A percentile compares a stretch with the other conserved stretches of the same genome.
phyloP scores from a whole-genome alignment of 1,284 basidiomycete species.

The Stereum hirsutum region DNA sequence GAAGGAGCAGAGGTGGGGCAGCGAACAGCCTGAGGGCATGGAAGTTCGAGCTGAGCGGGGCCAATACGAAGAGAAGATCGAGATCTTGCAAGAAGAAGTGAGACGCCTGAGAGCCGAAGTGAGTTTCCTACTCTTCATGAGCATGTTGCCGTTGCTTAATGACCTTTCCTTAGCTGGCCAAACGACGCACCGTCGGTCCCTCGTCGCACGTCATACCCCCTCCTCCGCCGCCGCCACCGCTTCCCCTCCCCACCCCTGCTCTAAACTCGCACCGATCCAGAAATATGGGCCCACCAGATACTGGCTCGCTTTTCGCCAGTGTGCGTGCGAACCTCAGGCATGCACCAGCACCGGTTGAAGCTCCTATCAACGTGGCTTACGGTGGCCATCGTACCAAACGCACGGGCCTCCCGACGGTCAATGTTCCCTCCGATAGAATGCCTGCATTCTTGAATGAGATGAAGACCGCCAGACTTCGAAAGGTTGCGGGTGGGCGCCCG shows the following conservation, averaged over 20 bases:
- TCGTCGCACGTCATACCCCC: conserved; percentile 25
- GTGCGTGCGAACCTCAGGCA: conserved; percentile 58
- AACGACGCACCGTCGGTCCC: conserved; percentile 19
- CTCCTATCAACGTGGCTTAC: conserved; percentile 43
- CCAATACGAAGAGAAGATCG: conserved; percentile 55
- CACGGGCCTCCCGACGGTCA: conserved; percentile 55
- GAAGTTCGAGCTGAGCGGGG: conserved; percentile 28
- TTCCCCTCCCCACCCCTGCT: not conserved
- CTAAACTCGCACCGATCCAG: not conserved
- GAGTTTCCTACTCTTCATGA: conserved; percentile 7
- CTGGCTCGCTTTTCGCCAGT: conserved; percentile 36
- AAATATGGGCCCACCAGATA: conserved; percentile 17
- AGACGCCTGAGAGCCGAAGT: conserved; percentile 55
- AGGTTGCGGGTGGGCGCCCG: conserved; percentile 26
- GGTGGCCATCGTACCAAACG: conserved; percentile 24
- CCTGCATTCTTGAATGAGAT: conserved; percentile 70
- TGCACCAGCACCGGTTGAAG: conserved; percentile 46
- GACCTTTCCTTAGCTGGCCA: conserved; percentile 34
- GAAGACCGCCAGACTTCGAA: conserved; percentile 60
- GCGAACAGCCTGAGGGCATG: conserved; percentile 15
- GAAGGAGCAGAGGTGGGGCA: conserved; percentile 29
- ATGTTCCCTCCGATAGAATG: conserved; percentile 70
- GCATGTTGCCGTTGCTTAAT: not conserved
- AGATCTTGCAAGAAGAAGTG: conserved; percentile 59
- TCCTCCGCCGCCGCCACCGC: conserved; percentile 36